A percentile compares a stretch with the other conserved stretches of the same genome.
Conservation (phyloP, 768 basidiomycete species). For the Sporobolomyces roseus region DNA sequence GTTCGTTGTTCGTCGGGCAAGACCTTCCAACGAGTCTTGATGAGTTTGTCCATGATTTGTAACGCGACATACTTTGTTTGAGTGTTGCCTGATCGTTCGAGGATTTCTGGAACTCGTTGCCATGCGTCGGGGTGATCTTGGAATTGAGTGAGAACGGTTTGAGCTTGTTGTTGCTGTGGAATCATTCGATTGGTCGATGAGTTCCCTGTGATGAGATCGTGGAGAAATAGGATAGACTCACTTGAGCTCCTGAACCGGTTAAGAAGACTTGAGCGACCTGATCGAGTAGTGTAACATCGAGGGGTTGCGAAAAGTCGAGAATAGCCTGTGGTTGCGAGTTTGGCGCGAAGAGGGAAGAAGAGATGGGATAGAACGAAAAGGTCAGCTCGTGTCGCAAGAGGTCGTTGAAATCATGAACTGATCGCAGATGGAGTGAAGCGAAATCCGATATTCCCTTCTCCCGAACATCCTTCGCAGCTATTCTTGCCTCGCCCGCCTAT, state of each 20-base stretch:
- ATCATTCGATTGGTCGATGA: too few relatives aligned
- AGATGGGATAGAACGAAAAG: too few relatives aligned
- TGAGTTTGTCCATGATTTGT: constrained; percentile 93
- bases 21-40: constrained; percentile 91
- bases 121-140: constrained; percentile 95
- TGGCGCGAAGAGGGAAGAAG: too few relatives aligned
- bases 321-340: constrained; percentile 33
- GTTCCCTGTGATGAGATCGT: too few relatives aligned
- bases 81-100: constrained; percentile 75
- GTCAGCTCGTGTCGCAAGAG: neutral
- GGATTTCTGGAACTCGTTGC: constrained; percentile 91
- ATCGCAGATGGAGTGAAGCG: too few relatives aligned
- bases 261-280: constrained; percentile 90
- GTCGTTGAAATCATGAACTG: too few relatives aligned
- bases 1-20: constrained; percentile 85
- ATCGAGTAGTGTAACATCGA: constrained; percentile 89
- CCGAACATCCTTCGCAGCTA: too few relatives aligned
- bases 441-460: too few relatives aligned
- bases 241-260: constrained; percentile 77
- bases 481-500: too few relatives aligned
- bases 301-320: constrained; percentile 58
- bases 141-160: constrained; percentile 88
- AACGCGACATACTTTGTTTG: constrained; percentile 91
- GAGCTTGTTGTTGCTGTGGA: constrained; percentile 95
- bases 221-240: constrained; percentile 46